phyloP scores from a whole-genome alignment of 1,284 basidiomycete species.

The Ceratobasidium sp. region DNA sequence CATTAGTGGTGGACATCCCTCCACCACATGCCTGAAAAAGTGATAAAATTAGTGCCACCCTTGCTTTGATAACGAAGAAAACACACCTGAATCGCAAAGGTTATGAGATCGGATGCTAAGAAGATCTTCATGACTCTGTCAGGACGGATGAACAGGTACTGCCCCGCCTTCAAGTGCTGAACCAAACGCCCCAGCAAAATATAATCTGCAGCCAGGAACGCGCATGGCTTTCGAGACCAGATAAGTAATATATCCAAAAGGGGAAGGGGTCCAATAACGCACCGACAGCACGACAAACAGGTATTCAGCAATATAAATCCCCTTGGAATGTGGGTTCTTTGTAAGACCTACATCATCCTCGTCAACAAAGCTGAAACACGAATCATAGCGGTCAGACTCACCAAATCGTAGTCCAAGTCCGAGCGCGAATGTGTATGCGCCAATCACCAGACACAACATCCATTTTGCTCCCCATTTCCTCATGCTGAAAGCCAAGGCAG shows the following conservation, averaged over 20 bases:
- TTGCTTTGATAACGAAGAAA: too few species aligned
- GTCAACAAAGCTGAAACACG: conserved; percentile 48
- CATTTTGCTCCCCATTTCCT: conserved; percentile 65
- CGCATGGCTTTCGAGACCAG: conserved; percentile 66
- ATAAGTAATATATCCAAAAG: conserved; percentile 20
- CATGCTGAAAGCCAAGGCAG: conserved; percentile 62
- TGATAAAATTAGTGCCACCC: background rate
- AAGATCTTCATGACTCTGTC: conserved; percentile 65
- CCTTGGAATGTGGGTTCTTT: conserved; percentile 50
- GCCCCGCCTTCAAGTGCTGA: conserved; percentile 61
- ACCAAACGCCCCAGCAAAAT: conserved; percentile 72
- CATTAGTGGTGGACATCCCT: conserved; percentile 53
- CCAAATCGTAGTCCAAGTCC: conserved; percentile 65
- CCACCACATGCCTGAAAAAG: conserved; percentile 55
- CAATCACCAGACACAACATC: conserved; percentile 74
- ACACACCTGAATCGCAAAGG: conserved; percentile 69
- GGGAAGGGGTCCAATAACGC: too few species aligned
- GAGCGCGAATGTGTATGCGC: conserved; percentile 61
- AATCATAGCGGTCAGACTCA: conserved; percentile 58
- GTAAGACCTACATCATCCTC: background rate
- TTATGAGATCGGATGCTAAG: conserved; percentile 68
- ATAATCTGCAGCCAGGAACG: conserved; percentile 80
- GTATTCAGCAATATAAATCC: conserved; percentile 68
- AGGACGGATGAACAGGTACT: conserved; percentile 66
- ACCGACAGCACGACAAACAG: conserved; percentile 73